Percentiles rank a stretch among this genome's conserved stretches.
These are phyloP conservation scores for Amanita brunnescens DNA, from an alignment of 768 basidiomycete genomes.

Conservation along the genomic window DNA sequence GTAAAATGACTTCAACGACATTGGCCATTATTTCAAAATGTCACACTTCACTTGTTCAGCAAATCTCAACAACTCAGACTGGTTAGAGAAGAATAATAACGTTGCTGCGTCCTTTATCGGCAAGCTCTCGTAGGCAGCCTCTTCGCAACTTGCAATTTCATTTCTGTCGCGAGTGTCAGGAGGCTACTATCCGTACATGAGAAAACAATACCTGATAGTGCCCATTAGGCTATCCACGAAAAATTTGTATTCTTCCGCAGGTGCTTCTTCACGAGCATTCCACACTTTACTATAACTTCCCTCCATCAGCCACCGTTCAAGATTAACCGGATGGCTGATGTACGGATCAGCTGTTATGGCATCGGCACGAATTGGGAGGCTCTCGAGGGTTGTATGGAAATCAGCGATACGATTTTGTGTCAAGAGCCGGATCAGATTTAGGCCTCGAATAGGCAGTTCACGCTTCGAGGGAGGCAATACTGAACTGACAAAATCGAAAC, in stretches of 20 bases:
- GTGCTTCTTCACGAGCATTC: conserved; percentile 88
- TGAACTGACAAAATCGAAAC: conserved; percentile 36
- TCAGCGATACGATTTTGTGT: conserved; percentile 95
- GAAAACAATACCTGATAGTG: conserved; percentile 67
- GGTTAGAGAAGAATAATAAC: conserved; percentile 82
- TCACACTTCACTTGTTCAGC: conserved; percentile 52
- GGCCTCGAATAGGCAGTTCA: conserved; percentile 82
- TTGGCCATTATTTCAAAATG: conserved; percentile 13
- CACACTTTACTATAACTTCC: conserved; percentile 98
- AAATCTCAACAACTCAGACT: conserved; percentile 75
- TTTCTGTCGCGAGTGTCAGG: conserved; percentile 40
- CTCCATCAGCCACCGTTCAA: conserved; percentile 98
- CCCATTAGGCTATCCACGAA: conserved; percentile 91
- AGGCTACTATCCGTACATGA: background rate
- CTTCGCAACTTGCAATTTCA: conserved; percentile 96
- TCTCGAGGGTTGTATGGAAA: conserved; percentile 95
- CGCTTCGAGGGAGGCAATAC: conserved; percentile 76
- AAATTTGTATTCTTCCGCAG: conserved; percentile 90
- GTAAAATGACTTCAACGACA: conserved; percentile 4
- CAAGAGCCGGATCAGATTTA: conserved; percentile 91
- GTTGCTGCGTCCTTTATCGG: conserved; percentile 87
- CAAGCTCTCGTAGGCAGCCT: conserved; percentile 86
- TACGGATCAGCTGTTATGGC: conserved; percentile 60
- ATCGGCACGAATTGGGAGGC: conserved; percentile 65
- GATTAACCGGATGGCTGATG: conserved; percentile 80